Evolutionary conservation across 83 land plant genomes (phyloP), one percentile per base, ranked within the genome.

Genomic region (Thuja plicata): DNA sequence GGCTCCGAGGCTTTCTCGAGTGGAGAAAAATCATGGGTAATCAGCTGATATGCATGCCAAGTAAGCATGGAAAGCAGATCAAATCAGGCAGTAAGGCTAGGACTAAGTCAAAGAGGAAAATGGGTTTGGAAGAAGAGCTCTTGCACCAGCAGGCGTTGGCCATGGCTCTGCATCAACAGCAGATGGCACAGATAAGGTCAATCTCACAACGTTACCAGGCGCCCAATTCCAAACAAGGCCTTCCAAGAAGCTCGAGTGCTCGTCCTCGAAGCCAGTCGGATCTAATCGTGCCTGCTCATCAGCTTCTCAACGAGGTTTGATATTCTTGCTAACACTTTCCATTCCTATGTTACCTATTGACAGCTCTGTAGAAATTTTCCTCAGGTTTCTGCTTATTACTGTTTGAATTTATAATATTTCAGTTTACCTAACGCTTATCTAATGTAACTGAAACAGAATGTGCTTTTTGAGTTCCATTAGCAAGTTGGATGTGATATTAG

Each of bases 161-260:
- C 35, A 84, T 84, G 86, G 57, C 57, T 48, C 86, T 84, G 57
- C 54, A 84, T 84, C 86, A 84, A 45, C 86, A 84, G 34, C 86
- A 84, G 86, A 84, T 84, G 86, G 54, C 86, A 48, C 86, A 84
- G 57, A 50, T 84, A 30, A 84, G 86, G 45, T 84, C 37, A 32
- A 48, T 84, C 55, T 84, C 57, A 6, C 57, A 84, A 15, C 86
- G 37, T 84, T 84, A 46, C 30, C 86, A 46, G 34, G 86, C 86
- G 13, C 86, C 86, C 55, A 84, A 3, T 84, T 84, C 86, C 86
- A 84, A 84, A 15, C 86, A 84, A 84, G 86, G 86, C 12, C 86
- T 84, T 30, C 86, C 86, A 3, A 84, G 57, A 48, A 84, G 86
- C 50, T 84, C 86, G 48, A 84, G 57, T 16, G 86, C 57, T 30